Evolutionary conservation across 805 yeast species (phyloP).

Genomic region (Hanseniaspora meyeri): DNA sequence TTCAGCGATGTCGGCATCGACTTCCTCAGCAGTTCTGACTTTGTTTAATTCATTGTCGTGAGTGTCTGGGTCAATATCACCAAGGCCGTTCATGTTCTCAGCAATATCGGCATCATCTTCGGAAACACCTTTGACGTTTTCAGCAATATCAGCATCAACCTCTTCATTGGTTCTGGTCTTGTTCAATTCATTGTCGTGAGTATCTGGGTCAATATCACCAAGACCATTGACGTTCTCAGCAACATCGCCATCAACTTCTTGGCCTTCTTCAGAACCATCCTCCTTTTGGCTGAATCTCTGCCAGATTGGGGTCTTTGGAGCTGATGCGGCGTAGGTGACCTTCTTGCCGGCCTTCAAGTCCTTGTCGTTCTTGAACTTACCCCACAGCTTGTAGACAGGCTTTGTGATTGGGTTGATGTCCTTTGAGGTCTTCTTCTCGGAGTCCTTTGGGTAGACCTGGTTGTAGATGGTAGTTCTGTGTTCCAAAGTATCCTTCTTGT

Average conservation of each 20-base stretch:
- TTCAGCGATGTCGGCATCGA: background rate
- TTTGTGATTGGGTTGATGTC: slow-evolving; percentile 3
- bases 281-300: background rate
- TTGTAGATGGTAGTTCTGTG: slow-evolving; percentile 2
- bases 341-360: slow-evolving; percentile 6
- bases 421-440: background rate
- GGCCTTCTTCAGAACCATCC: background rate
- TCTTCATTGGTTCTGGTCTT: background rate
- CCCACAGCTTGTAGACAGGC: slow-evolving; percentile 9
- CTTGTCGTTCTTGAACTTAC: slow-evolving; percentile 1
- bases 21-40: background rate
- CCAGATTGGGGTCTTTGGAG: slow-evolving; percentile 8
- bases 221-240: background rate
- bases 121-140: background rate
- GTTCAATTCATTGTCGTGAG: background rate
- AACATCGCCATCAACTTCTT: background rate
- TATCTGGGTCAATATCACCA: background rate
- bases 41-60: background rate
- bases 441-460: slow-evolving; percentile 1
- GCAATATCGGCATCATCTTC: background rate
- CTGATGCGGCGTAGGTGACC: background rate
- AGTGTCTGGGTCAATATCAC: background rate
- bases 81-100: background rate
- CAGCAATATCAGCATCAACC: background rate
- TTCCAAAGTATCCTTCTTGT: slow-evolving; percentile 2